A percentile compares a stretch with the other conserved stretches of the same genome.
Evolutionary conservation across 23 red algal species (phyloP).

Genomic region (Cyanidiococcus yangmingshanensis): DNA sequence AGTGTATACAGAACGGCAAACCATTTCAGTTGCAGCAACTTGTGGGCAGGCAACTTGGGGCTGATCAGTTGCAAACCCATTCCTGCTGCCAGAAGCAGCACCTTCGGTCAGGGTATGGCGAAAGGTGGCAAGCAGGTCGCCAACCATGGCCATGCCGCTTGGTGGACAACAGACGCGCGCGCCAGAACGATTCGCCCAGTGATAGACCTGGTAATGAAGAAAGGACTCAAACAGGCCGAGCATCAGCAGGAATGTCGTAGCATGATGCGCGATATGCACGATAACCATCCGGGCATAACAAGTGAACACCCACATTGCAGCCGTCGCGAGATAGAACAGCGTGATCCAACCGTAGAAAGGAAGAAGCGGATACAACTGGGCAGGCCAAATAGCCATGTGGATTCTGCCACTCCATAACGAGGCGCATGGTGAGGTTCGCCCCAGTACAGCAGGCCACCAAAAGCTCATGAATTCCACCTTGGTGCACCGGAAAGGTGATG

Average conservation of each 20-base stretch:
- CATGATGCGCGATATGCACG: neutral
- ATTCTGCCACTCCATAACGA: neutral
- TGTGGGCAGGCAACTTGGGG: neutral
- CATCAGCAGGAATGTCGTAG: neutral
- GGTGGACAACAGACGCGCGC: conserved; percentile 5
- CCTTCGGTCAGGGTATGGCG: neutral
- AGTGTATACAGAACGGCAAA: neutral
- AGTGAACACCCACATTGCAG: neutral
- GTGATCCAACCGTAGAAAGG: conserved; percentile 10
- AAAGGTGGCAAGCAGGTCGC: neutral
- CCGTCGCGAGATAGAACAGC: neutral
- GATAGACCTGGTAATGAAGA: neutral
- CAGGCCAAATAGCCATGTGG: conserved; percentile 1
- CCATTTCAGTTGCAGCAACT: neutral
- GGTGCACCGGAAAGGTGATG: neutral
- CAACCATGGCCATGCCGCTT: neutral
- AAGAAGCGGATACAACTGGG: neutral
- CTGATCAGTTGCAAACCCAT: conserved; percentile 9
- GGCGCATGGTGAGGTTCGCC: neutral
- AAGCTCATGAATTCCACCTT: neutral
- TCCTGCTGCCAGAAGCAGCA: neutral
- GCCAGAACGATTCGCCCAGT: conserved; percentile 7
- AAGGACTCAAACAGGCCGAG: conserved; percentile 11
- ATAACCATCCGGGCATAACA: neutral
- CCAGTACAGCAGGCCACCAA: conserved; percentile 5